A percentile compares a stretch with the other conserved stretches of the same genome.
Evolutionary conservation across 202 grass and related monocot species (phyloP).

Genomic region (Zoysia matrella): DNA sequence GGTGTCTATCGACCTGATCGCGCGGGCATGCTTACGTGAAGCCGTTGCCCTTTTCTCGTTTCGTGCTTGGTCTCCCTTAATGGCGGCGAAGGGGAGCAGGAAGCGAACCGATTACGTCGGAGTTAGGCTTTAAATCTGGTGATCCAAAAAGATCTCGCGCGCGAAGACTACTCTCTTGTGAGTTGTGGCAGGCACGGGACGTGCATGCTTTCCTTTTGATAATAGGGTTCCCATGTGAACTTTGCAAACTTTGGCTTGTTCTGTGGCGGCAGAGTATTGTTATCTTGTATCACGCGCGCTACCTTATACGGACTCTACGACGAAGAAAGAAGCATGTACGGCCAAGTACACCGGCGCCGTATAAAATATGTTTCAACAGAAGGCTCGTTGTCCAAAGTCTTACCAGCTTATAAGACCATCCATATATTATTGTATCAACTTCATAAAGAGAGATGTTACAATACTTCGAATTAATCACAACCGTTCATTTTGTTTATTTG

Average conservation of each 20-base stretch:
- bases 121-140: slow-evolving; percentile 20
- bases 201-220: not conserved
- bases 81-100: slow-evolving; percentile 8
- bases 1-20: not conserved
- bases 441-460: no score
- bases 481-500: no score
- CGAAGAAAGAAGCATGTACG: no score
- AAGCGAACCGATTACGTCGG: not conserved
- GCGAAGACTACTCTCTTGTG: no score
- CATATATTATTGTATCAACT: no score
- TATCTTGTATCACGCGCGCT: not conserved
- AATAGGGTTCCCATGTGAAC: not conserved
- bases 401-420: no score
- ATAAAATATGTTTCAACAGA: no score
- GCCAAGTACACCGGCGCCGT: no score
- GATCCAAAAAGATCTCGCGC: slow-evolving; percentile 18
- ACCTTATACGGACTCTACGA: no score
- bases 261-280: not conserved
- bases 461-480: no score
- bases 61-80: not conserved
- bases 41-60: no score
- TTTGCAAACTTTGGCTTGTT: not conserved
- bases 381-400: no score
- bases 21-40: not conserved
- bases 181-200: not conserved